phyloP scores from a whole-genome alignment of 352 stramenopile genomes.

The Thalassiosira ordinaria region DNA sequence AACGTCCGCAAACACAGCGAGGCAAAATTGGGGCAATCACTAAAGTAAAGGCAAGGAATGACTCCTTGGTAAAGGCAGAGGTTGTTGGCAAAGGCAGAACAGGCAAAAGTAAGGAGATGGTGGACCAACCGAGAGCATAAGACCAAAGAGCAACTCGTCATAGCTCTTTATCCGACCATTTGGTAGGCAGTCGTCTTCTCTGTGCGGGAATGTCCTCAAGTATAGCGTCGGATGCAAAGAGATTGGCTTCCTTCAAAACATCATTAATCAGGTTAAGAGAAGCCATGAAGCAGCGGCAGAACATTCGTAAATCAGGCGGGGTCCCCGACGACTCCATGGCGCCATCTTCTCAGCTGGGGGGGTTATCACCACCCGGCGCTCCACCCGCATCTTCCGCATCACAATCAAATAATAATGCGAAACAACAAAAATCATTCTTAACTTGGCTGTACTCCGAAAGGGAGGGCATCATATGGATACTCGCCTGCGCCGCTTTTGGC shows the following conservation, averaged over 20 bases:
- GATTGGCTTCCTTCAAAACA: slow-evolving; percentile 34
- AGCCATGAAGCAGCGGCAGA: slow-evolving; percentile 37
- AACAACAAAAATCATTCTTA: slow-evolving; percentile 4
- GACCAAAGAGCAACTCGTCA: no score
- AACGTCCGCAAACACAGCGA: no score
- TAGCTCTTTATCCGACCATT: no score
- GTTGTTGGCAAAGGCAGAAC: no score
- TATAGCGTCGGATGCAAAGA: slow-evolving; percentile 12
- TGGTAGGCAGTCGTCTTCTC: no score
- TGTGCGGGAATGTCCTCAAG: no score
- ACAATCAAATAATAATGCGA: not conserved
- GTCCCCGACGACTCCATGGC: not conserved
- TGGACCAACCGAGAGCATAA: no score
- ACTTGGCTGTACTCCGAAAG: slow-evolving; percentile 49
- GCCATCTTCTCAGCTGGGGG: not conserved
- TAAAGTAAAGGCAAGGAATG: no score
- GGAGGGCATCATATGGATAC: slow-evolving; percentile 63
- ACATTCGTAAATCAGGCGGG: slow-evolving; percentile 15
- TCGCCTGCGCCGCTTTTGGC: slow-evolving; percentile 59
- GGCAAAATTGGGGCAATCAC: no score
- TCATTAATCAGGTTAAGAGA: slow-evolving; percentile 17
- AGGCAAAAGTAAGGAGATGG: no score
- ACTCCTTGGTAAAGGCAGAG: no score
- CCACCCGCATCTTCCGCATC: not conserved
- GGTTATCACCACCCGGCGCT: not conserved